phyloP scores from a whole-genome alignment of 2,329 filamentous ascomycete species.

The Diatrype stigma region DNA sequence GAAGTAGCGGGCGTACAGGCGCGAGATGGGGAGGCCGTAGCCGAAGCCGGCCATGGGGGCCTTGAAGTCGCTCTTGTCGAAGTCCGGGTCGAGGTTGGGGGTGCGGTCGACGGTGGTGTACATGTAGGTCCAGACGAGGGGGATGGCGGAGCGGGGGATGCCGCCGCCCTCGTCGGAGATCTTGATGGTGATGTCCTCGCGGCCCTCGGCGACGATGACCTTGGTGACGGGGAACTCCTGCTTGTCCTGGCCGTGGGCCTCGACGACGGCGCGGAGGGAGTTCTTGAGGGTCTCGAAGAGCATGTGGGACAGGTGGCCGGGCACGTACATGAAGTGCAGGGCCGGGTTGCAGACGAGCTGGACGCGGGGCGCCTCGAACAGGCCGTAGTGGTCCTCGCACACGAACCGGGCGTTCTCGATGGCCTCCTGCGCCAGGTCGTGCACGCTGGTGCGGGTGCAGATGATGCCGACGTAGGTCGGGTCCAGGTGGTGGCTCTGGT shows the following conservation, averaged over 20 bases:
- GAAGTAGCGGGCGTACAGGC: conserved; percentile 94
- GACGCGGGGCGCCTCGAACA: conserved; percentile 95
- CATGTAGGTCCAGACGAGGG: conserved; percentile 99
- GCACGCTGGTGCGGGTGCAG: conserved; percentile 96
- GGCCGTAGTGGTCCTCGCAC: conserved; percentile 95
- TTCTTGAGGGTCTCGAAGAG: conserved; percentile 99
- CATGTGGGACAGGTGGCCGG: conserved; percentile 98
- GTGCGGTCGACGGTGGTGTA: conserved; percentile 98
- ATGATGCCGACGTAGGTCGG: conserved; percentile 97
- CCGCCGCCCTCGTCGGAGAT: conserved; percentile 95
- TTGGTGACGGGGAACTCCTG: conserved; percentile 96
- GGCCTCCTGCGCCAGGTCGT: conserved; percentile 89
- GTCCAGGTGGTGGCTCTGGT: conserved; percentile 84
- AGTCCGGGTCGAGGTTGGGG: conserved; percentile 91
- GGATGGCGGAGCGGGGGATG: conserved; percentile 88
- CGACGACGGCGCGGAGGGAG: conserved; percentile 92
- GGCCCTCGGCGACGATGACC: conserved; percentile 94
- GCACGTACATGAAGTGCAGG: conserved; percentile 98
- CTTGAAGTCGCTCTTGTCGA: conserved; percentile 99
- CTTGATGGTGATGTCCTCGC: conserved; percentile 99
- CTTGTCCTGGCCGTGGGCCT: conserved; percentile 90
- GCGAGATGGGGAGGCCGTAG: conserved; percentile 92
- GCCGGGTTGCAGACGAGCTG: conserved; percentile 93
- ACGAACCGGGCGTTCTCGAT: conserved; percentile 99
- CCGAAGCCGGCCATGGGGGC: conserved; percentile 98